These are phyloP conservation scores for Gastrodia elata DNA, from an alignment of 106 monocot species.

Conservation along the genomic window DNA sequence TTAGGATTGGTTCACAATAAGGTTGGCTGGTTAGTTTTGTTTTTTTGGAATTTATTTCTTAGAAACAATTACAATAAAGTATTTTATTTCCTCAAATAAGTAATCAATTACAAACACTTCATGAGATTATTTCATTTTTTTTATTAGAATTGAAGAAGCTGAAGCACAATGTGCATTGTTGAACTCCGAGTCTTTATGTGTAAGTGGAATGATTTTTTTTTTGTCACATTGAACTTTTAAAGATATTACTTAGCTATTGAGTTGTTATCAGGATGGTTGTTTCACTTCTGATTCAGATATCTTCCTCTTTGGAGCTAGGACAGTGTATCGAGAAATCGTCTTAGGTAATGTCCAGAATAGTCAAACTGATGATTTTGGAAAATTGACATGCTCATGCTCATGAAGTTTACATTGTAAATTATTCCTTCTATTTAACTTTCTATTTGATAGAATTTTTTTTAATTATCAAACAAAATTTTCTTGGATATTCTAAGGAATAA, in stretches of 20 bases:
- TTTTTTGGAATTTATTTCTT: too few relatives aligned
- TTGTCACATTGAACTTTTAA: neutral
- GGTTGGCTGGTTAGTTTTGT: too few relatives aligned
- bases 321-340: conserved; percentile 82
- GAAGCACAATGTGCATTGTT: conserved; percentile 90
- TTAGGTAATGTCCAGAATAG: conserved; percentile 38
- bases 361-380: neutral
- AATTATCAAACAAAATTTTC: neutral
- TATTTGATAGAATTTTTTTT: neutral
- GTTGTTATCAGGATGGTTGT: conserved; percentile 74
- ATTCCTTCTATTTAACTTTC: neutral
- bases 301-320: conserved; percentile 91
- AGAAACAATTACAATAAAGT: too few relatives aligned
- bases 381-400: neutral
- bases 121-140: too few relatives aligned
- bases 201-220: conserved; percentile 31
- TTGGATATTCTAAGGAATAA: too few relatives aligned
- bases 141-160: conserved; percentile 71
- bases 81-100: too few relatives aligned
- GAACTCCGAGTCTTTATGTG: conserved; percentile 62
- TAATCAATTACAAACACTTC: too few relatives aligned
- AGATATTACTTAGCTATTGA: neutral
- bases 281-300: conserved; percentile 86
- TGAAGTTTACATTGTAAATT: neutral
- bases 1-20: too few relatives aligned